Conservation (phyloP, 208 protist species). For the Leishmania mexicana region DNA sequence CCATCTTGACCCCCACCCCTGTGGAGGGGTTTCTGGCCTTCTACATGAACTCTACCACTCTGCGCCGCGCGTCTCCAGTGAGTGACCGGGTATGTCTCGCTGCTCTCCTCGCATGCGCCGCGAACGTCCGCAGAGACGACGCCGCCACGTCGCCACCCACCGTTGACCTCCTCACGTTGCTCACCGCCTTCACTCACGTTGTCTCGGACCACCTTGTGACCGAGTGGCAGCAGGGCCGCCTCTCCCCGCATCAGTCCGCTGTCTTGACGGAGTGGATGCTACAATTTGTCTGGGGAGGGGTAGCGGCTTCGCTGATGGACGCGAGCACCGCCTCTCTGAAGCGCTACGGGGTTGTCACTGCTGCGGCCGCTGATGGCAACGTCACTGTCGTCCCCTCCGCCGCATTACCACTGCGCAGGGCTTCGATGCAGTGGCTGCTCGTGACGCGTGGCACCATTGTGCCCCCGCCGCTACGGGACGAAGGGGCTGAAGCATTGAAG, state of each 20-base stretch:
- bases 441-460: slow-evolving; percentile 12
- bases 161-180: slow-evolving; percentile 16
- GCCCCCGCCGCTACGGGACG: background rate
- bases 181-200: slow-evolving; percentile 24
- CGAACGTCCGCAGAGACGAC: background rate
- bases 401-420: slow-evolving; percentile 4
- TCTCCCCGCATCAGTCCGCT: background rate
- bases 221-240: slow-evolving; percentile 22
- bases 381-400: background rate
- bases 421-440: slow-evolving; percentile 12
- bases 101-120: slow-evolving; percentile 27
- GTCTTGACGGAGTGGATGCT: slow-evolving; percentile 15
- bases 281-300: slow-evolving; percentile 13
- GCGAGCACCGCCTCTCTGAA: background rate
- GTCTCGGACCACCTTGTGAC: slow-evolving; percentile 11
- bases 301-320: background rate
- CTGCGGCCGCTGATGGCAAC: background rate
- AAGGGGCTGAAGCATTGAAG: background rate
- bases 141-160: background rate
- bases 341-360: background rate
- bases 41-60: slow-evolving; percentile 17
- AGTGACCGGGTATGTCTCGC: slow-evolving; percentile 26
- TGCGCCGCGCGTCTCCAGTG: slow-evolving; percentile 22
- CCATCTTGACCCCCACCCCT: background rate
- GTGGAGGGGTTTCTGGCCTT: slow-evolving; percentile 25